Evolutionary conservation across 2,329 filamentous ascomycete species (phyloP).

Genomic region (Xylariaceae sp.): DNA sequence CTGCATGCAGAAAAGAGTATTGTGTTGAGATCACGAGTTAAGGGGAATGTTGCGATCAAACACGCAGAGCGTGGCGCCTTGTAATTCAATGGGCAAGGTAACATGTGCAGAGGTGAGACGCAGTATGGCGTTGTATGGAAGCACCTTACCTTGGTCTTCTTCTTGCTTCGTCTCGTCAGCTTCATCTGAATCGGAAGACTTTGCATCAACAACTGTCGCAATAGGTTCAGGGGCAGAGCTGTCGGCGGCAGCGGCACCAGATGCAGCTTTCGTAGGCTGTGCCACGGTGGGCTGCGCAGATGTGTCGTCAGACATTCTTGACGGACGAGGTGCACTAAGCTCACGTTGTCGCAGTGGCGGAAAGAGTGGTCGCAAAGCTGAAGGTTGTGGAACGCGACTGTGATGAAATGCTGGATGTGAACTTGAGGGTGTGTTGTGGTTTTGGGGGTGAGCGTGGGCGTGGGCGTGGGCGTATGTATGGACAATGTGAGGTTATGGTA

Average conservation of each 20-base stretch:
- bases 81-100: background rate
- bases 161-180: conserved; percentile 24
- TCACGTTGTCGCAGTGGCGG: conserved; percentile 18
- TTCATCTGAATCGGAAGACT: conserved; percentile 32
- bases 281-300: conserved; percentile 38
- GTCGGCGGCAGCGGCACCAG: conserved; percentile 22
- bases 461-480: background rate
- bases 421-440: background rate
- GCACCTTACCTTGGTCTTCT: conserved; percentile 34
- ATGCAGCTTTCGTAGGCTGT: conserved; percentile 35
- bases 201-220: conserved; percentile 34
- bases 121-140: conserved; percentile 4
- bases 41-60: conserved; percentile 1
- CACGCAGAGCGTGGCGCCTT: background rate
- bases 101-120: conserved; percentile 11
- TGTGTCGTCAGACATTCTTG: conserved; percentile 43
- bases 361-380: conserved; percentile 15
- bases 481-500: background rate
- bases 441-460: background rate
- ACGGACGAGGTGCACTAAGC: conserved; percentile 15
- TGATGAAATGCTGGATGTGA: background rate
- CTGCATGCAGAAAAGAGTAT: background rate
- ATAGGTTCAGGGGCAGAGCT: conserved; percentile 29
- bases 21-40: background rate
- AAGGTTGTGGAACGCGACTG: conserved; percentile 4